Base-by-base conservation (phyloP, 257 asterid species). In the Solanum ossicruentum region DNA sequence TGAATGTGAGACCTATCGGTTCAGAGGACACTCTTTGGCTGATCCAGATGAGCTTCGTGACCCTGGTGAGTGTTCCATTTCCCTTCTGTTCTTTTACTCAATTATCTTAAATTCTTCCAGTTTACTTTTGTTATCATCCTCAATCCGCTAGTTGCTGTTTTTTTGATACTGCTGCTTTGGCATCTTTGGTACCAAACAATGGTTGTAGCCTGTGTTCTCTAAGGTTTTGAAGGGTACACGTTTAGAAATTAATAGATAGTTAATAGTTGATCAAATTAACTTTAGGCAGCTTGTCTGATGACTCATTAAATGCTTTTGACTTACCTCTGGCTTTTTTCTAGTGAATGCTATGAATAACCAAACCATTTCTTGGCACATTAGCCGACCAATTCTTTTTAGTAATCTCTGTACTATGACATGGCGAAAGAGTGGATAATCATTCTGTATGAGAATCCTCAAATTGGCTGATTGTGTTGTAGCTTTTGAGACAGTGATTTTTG, bases 1-100 rank as follows among this genome's bases (percentile, higher is more conserved):
- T 26, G 98, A 97, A 89, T 97, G 98, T 57, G 98, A 97, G 91
- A 97, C 99, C 49, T 97, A 97, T 32, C 88, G 98, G 90, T 97
- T 94, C 86, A 94, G 98, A 89, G 98, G 99, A 63, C 99, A 95
- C 92, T 97, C 99, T 85, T 92, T 94, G 93, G 99, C 99, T 23
- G 99, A 97, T 80, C 98, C 99, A 6, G 98, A 97, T 89, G 98
- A 97, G 95, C 94, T 97, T 20, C 99, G 98, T 92, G 98, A 97
- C 92, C 99, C 98, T 54, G 93, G 99, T 97, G 77, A 92, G 93
- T 84, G 15, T 69, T 70, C 61, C 49, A 12, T 79, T 66, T 66
- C 83, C 18, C 66, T 60, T 57, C 43, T 56, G 77, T 66, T 43
- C 36, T 3, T 66, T 41, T 55, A 36, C 63, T 6, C 75, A 45